phyloP scores from a whole-genome alignment of 129 eudicot genomes.

The Helianthus annuus region DNA sequence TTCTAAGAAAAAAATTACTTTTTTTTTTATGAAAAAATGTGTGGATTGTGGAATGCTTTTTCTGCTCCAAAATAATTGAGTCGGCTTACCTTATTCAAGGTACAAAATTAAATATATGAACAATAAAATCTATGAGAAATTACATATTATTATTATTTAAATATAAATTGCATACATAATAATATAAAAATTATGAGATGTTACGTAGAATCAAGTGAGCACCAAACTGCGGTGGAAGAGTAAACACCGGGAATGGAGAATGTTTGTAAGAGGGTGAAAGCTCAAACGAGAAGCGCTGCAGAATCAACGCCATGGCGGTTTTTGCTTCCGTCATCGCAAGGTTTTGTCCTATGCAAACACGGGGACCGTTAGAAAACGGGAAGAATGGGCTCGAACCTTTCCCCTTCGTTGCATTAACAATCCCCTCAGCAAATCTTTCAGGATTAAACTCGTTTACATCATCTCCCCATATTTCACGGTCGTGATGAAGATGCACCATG shows the following conservation, averaged over 20 bases:
- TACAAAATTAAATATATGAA: not conserved
- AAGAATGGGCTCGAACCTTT: conserved; percentile 30
- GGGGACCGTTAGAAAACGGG: conserved; percentile 66
- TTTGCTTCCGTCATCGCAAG: conserved; percentile 61
- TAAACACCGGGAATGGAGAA: conserved; percentile 42
- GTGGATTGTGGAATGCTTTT: too few relatives aligned
- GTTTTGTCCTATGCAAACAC: conserved; percentile 62
- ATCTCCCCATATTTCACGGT: conserved; percentile 52
- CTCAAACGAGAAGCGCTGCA: conserved; percentile 53
- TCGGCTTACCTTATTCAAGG: too few relatives aligned
- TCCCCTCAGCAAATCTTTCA: conserved; percentile 56
- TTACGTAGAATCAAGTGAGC: conserved; percentile 47
- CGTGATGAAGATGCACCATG: conserved; percentile 42
- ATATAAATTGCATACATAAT: not conserved
- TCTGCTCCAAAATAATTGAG: too few relatives aligned
- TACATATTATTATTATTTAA: not conserved
- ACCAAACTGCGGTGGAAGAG: conserved; percentile 55
- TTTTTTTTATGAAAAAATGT: too few relatives aligned
- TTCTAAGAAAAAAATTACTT: too few relatives aligned
- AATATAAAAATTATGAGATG: not conserved
- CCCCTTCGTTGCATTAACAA: conserved; percentile 45
- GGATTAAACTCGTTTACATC: conserved; percentile 60
- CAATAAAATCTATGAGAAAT: not conserved
- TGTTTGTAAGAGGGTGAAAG: conserved; percentile 64
- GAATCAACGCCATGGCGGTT: conserved; percentile 47